phyloP scores from a whole-genome alignment of 306 rosid species.

The Prunus mira region DNA sequence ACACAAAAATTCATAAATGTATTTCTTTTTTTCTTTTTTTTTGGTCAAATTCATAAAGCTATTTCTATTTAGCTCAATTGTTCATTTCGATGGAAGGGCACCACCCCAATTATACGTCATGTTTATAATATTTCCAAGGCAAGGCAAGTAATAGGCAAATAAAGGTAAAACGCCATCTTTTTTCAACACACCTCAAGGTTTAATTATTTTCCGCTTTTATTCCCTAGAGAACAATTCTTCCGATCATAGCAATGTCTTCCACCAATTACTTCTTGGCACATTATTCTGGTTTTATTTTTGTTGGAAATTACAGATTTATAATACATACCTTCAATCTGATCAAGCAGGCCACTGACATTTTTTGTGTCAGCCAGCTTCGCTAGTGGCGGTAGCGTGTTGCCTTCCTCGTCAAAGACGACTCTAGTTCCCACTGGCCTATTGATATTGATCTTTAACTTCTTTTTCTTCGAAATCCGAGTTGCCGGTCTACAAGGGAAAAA shows the following conservation, averaged over 20 bases:
- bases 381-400: slow-evolving; percentile 70
- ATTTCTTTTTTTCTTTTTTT: too few species aligned
- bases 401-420: slow-evolving; percentile 85
- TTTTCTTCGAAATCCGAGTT: slow-evolving; percentile 66
- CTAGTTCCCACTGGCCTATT: slow-evolving; percentile 77
- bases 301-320: not conserved
- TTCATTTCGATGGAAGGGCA: not conserved
- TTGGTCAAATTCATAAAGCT: not conserved
- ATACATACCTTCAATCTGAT: slow-evolving; percentile 50
- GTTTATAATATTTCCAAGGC: not conserved
- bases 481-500: slow-evolving; percentile 41
- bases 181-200: not conserved
- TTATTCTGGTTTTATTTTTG: not conserved
- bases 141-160: too few species aligned
- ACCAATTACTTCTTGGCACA: not conserved
- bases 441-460: slow-evolving; percentile 78
- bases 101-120: not conserved
- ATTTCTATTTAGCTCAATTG: not conserved
- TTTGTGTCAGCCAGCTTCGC: slow-evolving; percentile 65
- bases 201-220: too few species aligned
- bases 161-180: too few species aligned
- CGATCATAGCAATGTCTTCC: not conserved
- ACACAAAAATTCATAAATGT: not conserved
- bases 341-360: slow-evolving; percentile 41
- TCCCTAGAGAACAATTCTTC: not conserved